Percentiles rank a stretch among this genome's conserved stretches.
These are phyloP conservation scores for Tetrapisispora taiwanensis DNA, from an alignment of 805 yeast genomes.

Conservation along the genomic window DNA sequence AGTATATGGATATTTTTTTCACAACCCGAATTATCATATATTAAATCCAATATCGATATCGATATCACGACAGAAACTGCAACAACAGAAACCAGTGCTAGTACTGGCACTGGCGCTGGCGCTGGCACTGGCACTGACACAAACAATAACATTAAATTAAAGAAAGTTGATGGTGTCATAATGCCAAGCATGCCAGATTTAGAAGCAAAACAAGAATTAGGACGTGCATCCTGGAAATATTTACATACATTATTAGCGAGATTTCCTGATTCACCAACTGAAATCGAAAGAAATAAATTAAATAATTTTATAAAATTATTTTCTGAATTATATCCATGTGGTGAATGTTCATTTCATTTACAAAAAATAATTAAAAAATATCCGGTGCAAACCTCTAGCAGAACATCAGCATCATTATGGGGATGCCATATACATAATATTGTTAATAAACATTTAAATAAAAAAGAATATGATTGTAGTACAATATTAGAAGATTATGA, in stretches of 20 bases:
- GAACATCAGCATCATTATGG: conserved; percentile 86
- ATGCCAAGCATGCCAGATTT: conserved; percentile 95
- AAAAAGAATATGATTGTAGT: conserved; percentile 74
- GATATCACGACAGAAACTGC: neutral
- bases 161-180: conserved; percentile 36
- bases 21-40: conserved; percentile 17
- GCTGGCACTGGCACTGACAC: neutral
- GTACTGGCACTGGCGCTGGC: too few species aligned
- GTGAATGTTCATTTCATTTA: conserved; percentile 93
- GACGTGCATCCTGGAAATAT: conserved; percentile 84
- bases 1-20: conserved; percentile 21
- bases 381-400: conserved; percentile 76
- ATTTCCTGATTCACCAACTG: conserved; percentile 75
- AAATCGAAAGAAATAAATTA: conserved; percentile 53
- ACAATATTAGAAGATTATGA: conserved; percentile 82
- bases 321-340: conserved; percentile 92
- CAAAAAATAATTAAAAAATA: conserved; percentile 51
- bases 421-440: conserved; percentile 88
- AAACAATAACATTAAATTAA: neutral
- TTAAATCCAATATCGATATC: conserved; percentile 12
- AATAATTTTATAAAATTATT: conserved; percentile 57
- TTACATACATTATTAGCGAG: conserved; percentile 88
- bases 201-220: conserved; percentile 57
- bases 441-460: conserved; percentile 64
- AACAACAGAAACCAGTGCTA: too few species aligned